These are phyloP conservation scores for Paecilomyces formosus DNA, from an alignment of 2,329 filamentous ascomycete species.

Conservation along the genomic window DNA sequence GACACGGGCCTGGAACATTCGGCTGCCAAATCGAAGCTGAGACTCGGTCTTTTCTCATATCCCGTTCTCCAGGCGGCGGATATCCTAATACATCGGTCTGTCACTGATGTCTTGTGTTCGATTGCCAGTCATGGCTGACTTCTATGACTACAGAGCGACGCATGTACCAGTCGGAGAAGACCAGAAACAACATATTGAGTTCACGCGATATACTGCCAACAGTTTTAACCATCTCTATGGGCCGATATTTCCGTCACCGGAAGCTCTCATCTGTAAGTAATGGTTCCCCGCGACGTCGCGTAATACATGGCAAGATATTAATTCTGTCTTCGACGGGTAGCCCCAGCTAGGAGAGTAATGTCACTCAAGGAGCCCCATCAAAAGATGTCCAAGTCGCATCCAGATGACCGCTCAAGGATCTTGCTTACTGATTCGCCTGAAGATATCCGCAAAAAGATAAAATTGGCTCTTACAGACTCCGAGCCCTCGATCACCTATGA, in stretches of 20 bases:
- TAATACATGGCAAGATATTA: conserved; percentile 1
- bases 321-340: conserved; percentile 30
- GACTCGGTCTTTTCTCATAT: conserved; percentile 90
- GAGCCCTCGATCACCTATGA: conserved; percentile 64
- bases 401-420: conserved; percentile 66
- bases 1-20: conserved; percentile 52
- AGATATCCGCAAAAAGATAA: conserved; percentile 63
- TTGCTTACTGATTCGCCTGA: conserved; percentile 65
- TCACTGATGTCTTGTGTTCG: not conserved
- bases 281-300: not conserved
- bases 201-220: conserved; percentile 74
- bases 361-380: conserved; percentile 67
- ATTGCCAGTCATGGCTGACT: conserved; percentile 9
- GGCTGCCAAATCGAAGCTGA: conserved; percentile 55
- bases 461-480: conserved; percentile 69
- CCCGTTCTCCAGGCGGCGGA: conserved; percentile 94
- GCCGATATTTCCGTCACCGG: conserved; percentile 55
- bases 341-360: conserved; percentile 81
- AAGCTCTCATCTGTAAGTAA: conserved; percentile 62
- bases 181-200: conserved; percentile 89
- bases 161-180: conserved; percentile 97
- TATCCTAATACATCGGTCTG: conserved; percentile 72
- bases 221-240: conserved; percentile 77
- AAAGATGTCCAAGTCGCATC: conserved; percentile 94
- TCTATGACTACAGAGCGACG: conserved; percentile 54